Conservation (phyloP, 2,329 filamentous ascomycete species). For the Helotiales sp. region DNA sequence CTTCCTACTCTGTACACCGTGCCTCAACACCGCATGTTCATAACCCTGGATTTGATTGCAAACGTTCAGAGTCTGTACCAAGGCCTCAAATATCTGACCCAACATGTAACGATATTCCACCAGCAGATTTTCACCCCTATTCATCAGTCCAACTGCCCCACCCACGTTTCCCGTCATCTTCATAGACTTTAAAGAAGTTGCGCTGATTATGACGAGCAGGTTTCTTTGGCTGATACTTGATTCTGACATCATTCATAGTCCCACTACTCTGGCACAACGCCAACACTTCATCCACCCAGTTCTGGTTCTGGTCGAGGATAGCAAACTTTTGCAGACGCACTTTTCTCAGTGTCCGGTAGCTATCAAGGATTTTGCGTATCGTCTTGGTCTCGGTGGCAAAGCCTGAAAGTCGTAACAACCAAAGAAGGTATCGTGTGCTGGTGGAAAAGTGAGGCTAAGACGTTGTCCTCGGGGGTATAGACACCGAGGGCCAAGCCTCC, state of each 20-base stretch:
- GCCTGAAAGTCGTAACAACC: background rate
- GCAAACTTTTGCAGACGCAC: background rate
- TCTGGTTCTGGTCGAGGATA: background rate
- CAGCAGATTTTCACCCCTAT: too few species aligned
- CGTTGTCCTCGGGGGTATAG: background rate
- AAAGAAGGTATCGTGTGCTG: background rate
- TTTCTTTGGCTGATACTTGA: background rate
- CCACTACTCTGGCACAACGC: background rate
- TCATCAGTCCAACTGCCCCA: background rate
- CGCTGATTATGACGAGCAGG: background rate
- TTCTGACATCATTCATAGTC: background rate
- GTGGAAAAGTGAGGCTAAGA: background rate
- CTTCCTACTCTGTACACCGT: too few species aligned
- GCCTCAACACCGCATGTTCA: too few species aligned
- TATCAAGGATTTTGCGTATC: background rate
- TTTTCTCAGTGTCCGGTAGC: background rate
- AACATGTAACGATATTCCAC: too few species aligned
- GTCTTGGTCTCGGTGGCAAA: background rate
- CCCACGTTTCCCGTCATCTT: background rate
- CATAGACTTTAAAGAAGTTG: background rate
- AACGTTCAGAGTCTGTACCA: too few species aligned
- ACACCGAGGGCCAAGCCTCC: background rate
- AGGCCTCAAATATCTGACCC: too few species aligned
- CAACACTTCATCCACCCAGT: background rate
- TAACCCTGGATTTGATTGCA: too few species aligned